phyloP scores from a whole-genome alignment of 2,329 filamentous ascomycete genomes.

The Magnaporthiopsis rhizophila region DNA sequence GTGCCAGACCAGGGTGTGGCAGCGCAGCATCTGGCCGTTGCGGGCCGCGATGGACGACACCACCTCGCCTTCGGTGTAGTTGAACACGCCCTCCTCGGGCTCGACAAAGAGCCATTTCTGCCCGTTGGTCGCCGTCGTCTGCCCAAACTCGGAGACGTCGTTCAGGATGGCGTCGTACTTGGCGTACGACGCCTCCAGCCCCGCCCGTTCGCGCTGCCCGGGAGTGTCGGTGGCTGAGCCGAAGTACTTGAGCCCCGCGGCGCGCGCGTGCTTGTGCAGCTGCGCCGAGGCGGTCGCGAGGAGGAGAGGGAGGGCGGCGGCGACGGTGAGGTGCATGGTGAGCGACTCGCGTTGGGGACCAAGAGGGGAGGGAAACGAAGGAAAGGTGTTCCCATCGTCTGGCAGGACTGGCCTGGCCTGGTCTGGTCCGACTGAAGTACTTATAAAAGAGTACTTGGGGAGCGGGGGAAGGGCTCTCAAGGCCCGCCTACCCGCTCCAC shows the following conservation, averaged over 20 bases:
- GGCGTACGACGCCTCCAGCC: conserved; percentile 25
- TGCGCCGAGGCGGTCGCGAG: conserved; percentile 14
- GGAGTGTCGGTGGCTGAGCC: conserved; percentile 47
- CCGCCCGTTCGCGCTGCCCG: conserved; percentile 23
- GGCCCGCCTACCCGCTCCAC: no score
- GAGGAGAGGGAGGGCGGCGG: neutral
- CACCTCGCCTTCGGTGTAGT: conserved; percentile 39
- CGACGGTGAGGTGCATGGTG: conserved; percentile 3
- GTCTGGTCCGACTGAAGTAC: no score
- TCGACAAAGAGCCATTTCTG: conserved; percentile 38
- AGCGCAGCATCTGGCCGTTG: conserved; percentile 34
- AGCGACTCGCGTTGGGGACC: no score
- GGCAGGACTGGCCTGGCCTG: no score
- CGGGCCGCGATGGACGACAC: conserved; percentile 25
- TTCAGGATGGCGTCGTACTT: conserved; percentile 39
- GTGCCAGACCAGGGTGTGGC: conserved; percentile 39
- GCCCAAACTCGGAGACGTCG: conserved; percentile 42
- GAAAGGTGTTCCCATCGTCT: no score
- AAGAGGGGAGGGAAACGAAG: no score
- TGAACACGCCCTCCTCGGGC: conserved; percentile 32
- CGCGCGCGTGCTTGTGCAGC: conserved; percentile 34
- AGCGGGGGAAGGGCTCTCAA: no score
- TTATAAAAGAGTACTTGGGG: no score
- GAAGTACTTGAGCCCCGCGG: conserved; percentile 41
- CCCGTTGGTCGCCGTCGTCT: conserved; percentile 31